Percentiles rank a stretch among this genome's conserved stretches.
Conservation (phyloP, 2,329 filamentous ascomycete genomes). For the Trichoderma aggressivum region DNA sequence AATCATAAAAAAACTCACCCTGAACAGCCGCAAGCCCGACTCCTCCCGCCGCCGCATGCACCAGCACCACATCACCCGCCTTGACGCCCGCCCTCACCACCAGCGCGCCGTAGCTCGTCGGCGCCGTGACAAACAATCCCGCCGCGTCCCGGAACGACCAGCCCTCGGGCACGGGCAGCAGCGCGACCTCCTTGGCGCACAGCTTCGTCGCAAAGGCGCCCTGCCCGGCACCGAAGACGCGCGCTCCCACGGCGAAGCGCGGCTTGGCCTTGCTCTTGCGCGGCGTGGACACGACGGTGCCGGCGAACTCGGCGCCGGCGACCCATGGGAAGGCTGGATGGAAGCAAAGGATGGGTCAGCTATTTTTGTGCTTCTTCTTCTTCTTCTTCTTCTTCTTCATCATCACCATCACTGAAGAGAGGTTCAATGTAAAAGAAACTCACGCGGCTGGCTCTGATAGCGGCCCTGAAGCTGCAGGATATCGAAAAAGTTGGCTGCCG, state of each 20-base stretch:
- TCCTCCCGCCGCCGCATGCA: conserved; percentile 89
- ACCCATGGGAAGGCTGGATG: conserved; percentile 77
- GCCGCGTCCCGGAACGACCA: conserved; percentile 86
- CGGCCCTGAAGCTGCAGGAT: conserved; percentile 92
- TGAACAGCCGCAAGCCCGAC: conserved; percentile 91
- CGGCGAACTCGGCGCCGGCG: conserved; percentile 82
- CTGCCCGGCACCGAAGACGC: conserved; percentile 82
- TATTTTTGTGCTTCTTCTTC: no score
- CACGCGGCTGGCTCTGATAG: conserved; percentile 85
- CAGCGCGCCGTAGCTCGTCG: conserved; percentile 82
- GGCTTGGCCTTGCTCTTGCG: conserved; percentile 38
- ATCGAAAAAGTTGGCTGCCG: conserved; percentile 95
- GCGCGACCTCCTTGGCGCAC: conserved; percentile 59
- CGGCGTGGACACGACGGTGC: conserved; percentile 68
- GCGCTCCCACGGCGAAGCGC: conserved; percentile 71
- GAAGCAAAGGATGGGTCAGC: not conserved
- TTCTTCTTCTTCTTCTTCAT: no score
- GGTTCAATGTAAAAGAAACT: no score
- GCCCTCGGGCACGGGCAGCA: conserved; percentile 72
- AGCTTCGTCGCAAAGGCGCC: conserved; percentile 82
- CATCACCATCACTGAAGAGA: no score
- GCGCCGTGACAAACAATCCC: conserved; percentile 86
- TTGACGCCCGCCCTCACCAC: conserved; percentile 75
- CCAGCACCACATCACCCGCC: conserved; percentile 78
- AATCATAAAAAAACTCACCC: conserved; percentile 35